Base-by-base conservation (phyloP, 1,139 yeast species). In the Trichomonascaceae sp. region DNA sequence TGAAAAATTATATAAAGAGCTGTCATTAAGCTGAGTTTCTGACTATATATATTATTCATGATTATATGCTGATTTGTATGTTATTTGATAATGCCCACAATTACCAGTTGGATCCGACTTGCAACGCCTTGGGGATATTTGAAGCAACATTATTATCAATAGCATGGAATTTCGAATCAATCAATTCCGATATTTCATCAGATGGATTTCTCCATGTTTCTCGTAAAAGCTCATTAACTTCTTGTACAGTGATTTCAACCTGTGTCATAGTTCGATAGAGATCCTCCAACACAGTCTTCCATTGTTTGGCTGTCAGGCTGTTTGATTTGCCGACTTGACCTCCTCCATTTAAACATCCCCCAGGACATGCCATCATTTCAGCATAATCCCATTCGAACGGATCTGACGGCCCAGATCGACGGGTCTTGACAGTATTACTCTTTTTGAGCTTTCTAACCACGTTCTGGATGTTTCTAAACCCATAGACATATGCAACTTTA, bases 301-400 rank as follows among this genome's bases (percentile, higher is more conserved):
- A 72, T 39, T 65, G 65, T 55, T 65, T 66, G 6, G 63, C 53
- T 6, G 63, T 57, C 7, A 64, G 54, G 17, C 58, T 62, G 3
- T 60, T 68, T 0, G 87, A 82, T 38, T 79, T 74, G 19, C 79
- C 75, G 43, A 87, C 83, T 64, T 90, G 93, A 0, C 99, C 99
- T 17, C 99, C 98, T 8, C 99, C 99, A 65, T 93, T 93, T 55
- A 91, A 87, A 66, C 99, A 93, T 1, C 99, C 99, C 43, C 88
- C 89, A 2, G 99, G 99, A 68, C 99, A 93, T 1, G 99, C 99
- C 97, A 90, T 91, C 41, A 93, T 87, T 64, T 93, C 99, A 4
- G 93, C 89, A 63, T 87, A 88, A 60, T 89, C 95, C 63, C 88
- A 85, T 48, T 74, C 77, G 18, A 80, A 70, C 0, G 93, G 85